Evolutionary conservation across 805 yeast genomes (phyloP).

Genomic region (Wickerhamomyces ciferrii): DNA sequence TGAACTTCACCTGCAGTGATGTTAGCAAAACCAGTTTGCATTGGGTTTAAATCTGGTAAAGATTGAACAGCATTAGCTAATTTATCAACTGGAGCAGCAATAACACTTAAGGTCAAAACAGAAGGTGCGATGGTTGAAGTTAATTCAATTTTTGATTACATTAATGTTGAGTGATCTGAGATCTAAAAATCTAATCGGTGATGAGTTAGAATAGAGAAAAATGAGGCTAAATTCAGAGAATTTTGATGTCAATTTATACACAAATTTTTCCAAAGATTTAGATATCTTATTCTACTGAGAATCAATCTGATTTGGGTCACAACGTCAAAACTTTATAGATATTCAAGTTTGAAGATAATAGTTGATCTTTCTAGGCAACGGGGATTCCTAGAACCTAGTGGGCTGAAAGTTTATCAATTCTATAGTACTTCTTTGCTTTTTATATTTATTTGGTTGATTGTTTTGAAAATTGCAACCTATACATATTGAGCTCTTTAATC

Average conservation of each 20-base stretch:
- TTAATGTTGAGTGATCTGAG: no score
- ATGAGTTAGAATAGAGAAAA: not conserved
- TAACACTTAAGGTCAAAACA: not conserved
- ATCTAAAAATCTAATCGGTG: not conserved
- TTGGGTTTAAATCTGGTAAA: not conserved
- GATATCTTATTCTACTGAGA: no score
- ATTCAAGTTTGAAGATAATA: no score
- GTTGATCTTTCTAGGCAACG: no score
- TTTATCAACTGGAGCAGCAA: constrained; percentile 4
- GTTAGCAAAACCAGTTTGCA: not conserved
- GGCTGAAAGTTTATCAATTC: no score
- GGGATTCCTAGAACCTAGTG: no score
- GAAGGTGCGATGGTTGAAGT: not conserved
- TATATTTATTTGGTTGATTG: no score
- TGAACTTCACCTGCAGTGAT: constrained; percentile 1
- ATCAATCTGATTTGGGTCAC: no score
- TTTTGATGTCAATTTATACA: not conserved
- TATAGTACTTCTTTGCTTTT: no score
- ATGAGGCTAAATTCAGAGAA: not conserved
- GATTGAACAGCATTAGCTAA: not conserved
- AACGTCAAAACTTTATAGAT: no score
- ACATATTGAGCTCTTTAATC: no score
- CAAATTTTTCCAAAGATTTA: not conserved
- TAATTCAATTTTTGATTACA: not conserved
- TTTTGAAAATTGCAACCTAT: no score